Base-by-base conservation (phyloP, 2,329 filamentous ascomycete genomes). In the Colletotrichum nymphaeae region DNA sequence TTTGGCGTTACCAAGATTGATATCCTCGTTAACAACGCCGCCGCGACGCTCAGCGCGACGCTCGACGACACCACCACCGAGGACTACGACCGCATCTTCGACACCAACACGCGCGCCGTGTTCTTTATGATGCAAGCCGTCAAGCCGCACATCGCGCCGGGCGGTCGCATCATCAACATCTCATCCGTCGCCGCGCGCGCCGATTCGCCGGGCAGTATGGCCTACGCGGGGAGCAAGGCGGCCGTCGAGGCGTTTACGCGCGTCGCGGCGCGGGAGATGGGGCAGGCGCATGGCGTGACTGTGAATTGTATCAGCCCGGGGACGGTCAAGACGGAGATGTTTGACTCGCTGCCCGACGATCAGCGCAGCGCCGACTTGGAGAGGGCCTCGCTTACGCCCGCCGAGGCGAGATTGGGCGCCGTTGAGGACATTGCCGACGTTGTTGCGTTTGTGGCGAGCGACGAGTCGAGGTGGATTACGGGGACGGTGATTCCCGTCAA, bases 101-200 rank as follows among this genome's bases (percentile, higher is more conserved):
- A 74, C 56, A 69, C 69, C 46, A 75, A 75, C 59, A 56, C 74
- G 12, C 72, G 73, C 65, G 74, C 74, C 24, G 73, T 75, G 58
- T 75, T 75, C 74, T 73, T 75, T 63, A 75, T 74, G 72, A 75
- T 75, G 63, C 73, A 74, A 14, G 72, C 74, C 58, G 73, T 69
- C 32, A 72, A 68, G 32, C 72, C 68, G 24, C 73, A 75, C 57
- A 74, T 75, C 5, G 74, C 74, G 6, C 65, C 59, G 30, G 73
- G 73, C 53, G 74, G 74, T 12, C 76, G 77, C 19, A 74, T 78
- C 46, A 75, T 77, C 73, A 78, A 77, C 59, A 74, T 78, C 63
- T 75, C 75, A 19, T 74, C 73, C 56, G 72, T 76, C 11, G 73
- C 76, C n/a, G 74, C 74, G 56, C 69, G 66, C 52, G 72, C 62